Evolutionary conservation across 257 asterid genomes (phyloP), one percentile per base, ranked within the genome.

Genomic region (Leonotis leonurus): DNA sequence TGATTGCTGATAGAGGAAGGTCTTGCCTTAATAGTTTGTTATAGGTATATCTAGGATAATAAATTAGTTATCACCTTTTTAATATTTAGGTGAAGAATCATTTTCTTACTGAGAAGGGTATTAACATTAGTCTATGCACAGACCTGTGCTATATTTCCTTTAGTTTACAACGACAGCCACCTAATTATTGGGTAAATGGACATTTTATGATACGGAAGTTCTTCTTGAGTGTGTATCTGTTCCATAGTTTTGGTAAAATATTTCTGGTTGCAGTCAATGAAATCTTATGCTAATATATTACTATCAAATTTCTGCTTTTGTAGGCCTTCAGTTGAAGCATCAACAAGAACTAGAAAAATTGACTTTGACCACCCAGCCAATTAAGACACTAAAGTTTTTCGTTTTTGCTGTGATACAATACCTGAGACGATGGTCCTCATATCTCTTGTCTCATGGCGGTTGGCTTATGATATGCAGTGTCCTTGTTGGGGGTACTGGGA

Each of bases 321-420:
- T 71, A 88, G 96, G 80, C 56, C 78, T 85, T 67, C 89, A 72
- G 44, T 55, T 57, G 51, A 81, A 73, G 68, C 89, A 83, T 57
- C 78, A 79, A 35, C 75, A 70, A 70, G 96, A 87, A 69, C 63
- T 85, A 64, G 84, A 85, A 53, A 80, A 70, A 46, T 52, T 87
- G 69, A 71, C 75, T 33, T 73, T 87, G 73, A 67, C 69, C n/a
- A 69, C 80, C 17, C 96, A 83, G 59, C 96, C 94, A 1, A 33
- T 81, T 44, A 82, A 75, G 80, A 87, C 96, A 11, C 44, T 76
- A 26, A 85, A 77, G 76, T 74, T 80, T 69, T 87, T 83, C 67
- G 25, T 61, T 68, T 69, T 79, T 36, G 86, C 94, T 24, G 66
- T 79, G 36, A 24, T 44, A 26, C 64, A 74, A 55, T 83, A 77